These are phyloP conservation scores for Thelephora terrestris DNA, from an alignment of 1,284 basidiomycete genomes.

Conservation along the genomic window DNA sequence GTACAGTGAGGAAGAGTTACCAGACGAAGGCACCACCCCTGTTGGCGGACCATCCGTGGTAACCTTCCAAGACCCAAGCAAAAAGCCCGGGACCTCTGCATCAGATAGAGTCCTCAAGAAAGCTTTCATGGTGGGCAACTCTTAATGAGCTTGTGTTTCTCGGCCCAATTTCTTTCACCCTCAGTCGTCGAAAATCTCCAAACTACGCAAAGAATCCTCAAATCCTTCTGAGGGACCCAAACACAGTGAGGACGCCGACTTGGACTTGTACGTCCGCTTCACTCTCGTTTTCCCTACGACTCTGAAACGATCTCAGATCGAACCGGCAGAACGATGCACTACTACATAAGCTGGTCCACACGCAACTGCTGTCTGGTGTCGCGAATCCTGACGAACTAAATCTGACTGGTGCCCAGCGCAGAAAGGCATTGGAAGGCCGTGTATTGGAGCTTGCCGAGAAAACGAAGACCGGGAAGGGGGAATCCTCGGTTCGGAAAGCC, in stretches of 20 bases:
- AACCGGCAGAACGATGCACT: conserved; percentile 67
- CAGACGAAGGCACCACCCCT: conserved; percentile 19
- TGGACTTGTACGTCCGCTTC: conserved; percentile 35
- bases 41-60: conserved; percentile 31
- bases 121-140: conserved; percentile 57
- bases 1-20: conserved; percentile 29
- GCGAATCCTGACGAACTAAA: conserved; percentile 44
- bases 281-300: neutral
- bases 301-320: conserved; percentile 32
- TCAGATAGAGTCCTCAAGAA: conserved; percentile 39
- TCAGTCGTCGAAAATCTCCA: conserved; percentile 69
- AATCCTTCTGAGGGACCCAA: conserved; percentile 15
- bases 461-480: conserved; percentile 63
- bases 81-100: conserved; percentile 10
- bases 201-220: conserved; percentile 32
- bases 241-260: conserved; percentile 24
- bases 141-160: neutral
- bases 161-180: conserved; percentile 4
- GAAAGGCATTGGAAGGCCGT: conserved; percentile 64
- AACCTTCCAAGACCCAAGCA: conserved; percentile 41
- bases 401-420: conserved; percentile 51
- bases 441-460: conserved; percentile 57
- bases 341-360: conserved; percentile 68
- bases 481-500: conserved; percentile 41
- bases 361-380: conserved; percentile 63